Evolutionary conservation across 208 protist genomes (phyloP), one percentile per base, ranked within the genome.

Genomic region (Tritrichomonas musculus): DNA sequence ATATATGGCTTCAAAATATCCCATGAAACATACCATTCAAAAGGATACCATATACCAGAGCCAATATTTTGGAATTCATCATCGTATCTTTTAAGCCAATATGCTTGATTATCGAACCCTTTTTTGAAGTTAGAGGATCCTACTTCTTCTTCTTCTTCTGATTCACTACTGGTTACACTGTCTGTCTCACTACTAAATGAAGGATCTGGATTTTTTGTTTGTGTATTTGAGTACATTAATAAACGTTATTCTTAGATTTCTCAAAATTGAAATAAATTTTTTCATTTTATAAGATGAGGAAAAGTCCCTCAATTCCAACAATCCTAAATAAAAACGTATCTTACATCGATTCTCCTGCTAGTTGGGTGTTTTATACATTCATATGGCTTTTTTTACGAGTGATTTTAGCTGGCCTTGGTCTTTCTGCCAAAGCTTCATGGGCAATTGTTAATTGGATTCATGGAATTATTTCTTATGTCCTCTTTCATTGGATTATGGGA

Each of bases 401-500:
- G 14, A 0, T 88, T 88, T 33, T 88, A 20, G 47, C 47, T 22
- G 77, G 77, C 22, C n/a, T 88, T 39, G 47, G 47, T 39, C 1
- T 88, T 20, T 55, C 47, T 2, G 9, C 77, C 25, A 33, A 13
- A 39, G 13, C 36, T 17, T 9, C 77, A 1, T 88, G 77, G 77
- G 57, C 77, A 53, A 13, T 88, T 30, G 47, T 88, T 13, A 88
- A 57, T 47, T 88, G 77, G 72, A 92, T 65, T 53, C 93, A 66
- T n/a, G 64, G 57, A 0, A 22, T 93, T 47, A 47, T 92, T 5
- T 80, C 93, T 36, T 92, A 92, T 55, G 41, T 94, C 64, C 49
- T 94, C 17, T 94, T 94, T 49, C 93, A 94, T 39, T 94, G 93
- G 93, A 92, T 93, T 14, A 94, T 92, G 20, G 93, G 93, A 1